These are phyloP conservation scores for Candida ficus DNA, from an alignment of 805 yeast genomes.

Conservation along the genomic window DNA sequence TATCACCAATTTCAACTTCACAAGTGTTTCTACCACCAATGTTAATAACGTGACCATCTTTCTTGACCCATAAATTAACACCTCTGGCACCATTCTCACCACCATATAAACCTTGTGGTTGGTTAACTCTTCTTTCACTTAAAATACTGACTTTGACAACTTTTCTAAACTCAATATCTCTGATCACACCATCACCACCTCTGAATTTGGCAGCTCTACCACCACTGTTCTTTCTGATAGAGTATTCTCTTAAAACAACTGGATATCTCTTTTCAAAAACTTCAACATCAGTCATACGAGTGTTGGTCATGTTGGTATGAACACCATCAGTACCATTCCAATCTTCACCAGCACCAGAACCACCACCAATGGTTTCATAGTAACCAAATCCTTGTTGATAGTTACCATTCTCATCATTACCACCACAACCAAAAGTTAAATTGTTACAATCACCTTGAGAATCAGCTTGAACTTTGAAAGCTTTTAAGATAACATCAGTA, in stretches of 20 bases:
- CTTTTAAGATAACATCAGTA: constrained; percentile 82
- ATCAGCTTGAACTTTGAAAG: constrained; percentile 87
- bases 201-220: constrained; percentile 58
- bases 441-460: constrained; percentile 96
- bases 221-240: constrained; percentile 70
- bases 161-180: constrained; percentile 77
- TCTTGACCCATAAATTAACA: constrained; percentile 47
- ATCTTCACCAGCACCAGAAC: constrained; percentile 85
- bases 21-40: constrained; percentile 74
- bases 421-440: constrained; percentile 84
- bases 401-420: constrained; percentile 44
- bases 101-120: constrained; percentile 85
- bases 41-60: constrained; percentile 32
- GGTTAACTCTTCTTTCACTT: constrained; percentile 78
- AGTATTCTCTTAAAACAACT: constrained; percentile 65
- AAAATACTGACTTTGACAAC: constrained; percentile 73
- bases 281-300: constrained; percentile 89
- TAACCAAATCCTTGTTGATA: constrained; percentile 73
- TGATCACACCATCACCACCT: constrained; percentile 85
- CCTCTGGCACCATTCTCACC: constrained; percentile 79
- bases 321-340: constrained; percentile 90
- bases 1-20: constrained; percentile 53
- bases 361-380: constrained; percentile 94
- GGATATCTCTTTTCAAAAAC: constrained; percentile 87
- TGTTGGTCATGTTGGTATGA: constrained; percentile 91